A percentile compares a stretch with the other conserved stretches of the same genome.
Conservation (phyloP, 352 stramenopile species). For the Blastocystis sp. region DNA sequence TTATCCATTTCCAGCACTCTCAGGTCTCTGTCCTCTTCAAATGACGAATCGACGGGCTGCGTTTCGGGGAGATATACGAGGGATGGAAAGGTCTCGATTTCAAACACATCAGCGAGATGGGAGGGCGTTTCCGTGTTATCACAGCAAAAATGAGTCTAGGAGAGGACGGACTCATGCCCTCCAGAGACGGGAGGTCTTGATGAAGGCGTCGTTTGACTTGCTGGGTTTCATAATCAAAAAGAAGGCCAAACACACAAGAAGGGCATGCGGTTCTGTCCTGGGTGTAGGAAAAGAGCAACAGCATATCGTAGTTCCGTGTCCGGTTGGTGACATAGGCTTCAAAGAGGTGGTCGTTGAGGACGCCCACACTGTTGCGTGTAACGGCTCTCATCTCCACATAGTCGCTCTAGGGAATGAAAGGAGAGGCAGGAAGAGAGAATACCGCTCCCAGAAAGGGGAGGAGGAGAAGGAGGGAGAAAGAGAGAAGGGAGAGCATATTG, state of each 20-base stretch:
- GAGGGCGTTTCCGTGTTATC: neutral
- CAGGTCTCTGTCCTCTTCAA: neutral
- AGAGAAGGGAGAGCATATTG: too few relatives aligned
- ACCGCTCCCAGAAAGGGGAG: neutral
- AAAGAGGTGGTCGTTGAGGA: neutral
- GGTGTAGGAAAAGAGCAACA: conserved; percentile 24
- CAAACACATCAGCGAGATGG: neutral
- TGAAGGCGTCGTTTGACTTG: conserved; percentile 46
- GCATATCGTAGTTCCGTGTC: conserved; percentile 4
- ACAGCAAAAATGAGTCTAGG: neutral
- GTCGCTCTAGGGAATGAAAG: neutral
- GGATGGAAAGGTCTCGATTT: neutral
- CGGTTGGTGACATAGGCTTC: neutral
- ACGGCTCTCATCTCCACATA: conserved; percentile 19
- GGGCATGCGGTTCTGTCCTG: neutral
- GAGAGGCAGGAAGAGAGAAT: neutral
- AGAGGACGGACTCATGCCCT: neutral
- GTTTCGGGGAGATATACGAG: conserved; percentile 33
- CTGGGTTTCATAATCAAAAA: neutral
- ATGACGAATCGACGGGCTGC: conserved; percentile 70
- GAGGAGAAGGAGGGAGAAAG: neutral
- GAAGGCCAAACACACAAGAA: neutral
- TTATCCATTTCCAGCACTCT: neutral
- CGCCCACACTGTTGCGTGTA: neutral
- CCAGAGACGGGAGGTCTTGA: neutral